phyloP scores from a whole-genome alignment of 345 rosid genomes.

The Boechera stricta region DNA sequence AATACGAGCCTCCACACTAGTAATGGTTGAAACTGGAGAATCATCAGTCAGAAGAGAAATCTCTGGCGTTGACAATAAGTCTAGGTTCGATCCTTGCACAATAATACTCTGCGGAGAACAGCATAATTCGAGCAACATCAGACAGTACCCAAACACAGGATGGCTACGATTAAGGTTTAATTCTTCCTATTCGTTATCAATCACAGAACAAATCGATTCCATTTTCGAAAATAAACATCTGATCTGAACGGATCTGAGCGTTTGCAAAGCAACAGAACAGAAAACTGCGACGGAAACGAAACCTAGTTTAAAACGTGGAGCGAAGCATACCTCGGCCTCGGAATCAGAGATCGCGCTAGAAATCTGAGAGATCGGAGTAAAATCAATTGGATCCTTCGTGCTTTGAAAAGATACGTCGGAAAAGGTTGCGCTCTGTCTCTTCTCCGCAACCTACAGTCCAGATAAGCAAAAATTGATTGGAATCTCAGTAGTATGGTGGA shows the following conservation, averaged over 20 bases:
- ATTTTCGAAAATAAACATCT: constrained; percentile 4
- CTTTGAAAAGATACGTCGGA: constrained; percentile 36
- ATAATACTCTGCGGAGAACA: constrained; percentile 38
- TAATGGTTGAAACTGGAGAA: constrained; percentile 36
- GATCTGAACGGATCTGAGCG: constrained; percentile 24
- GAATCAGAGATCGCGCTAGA: constrained; percentile 38
- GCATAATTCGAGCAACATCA: constrained; percentile 20
- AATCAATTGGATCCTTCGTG: constrained; percentile 32
- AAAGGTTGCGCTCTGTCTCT: constrained; percentile 41
- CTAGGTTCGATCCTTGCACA: constrained; percentile 37
- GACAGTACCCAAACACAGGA: not conserved
- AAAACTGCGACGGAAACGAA: constrained; percentile 19
- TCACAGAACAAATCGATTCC: not conserved
- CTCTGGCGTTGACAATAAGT: constrained; percentile 33
- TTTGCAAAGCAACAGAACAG: not conserved
- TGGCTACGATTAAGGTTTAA: not conserved
- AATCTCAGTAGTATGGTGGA: constrained; percentile 5
- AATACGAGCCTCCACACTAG: not conserved
- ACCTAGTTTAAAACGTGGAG: constrained; percentile 15
- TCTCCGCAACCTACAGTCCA: constrained; percentile 38
- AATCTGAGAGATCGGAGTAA: constrained; percentile 28
- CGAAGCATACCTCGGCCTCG: constrained; percentile 44
- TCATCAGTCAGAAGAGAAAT: constrained; percentile 15
- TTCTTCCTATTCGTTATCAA: not conserved
- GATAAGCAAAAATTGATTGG: constrained; percentile 20